phyloP scores from a whole-genome alignment of 1,284 basidiomycete genomes.

The Ganoderma meredithae region DNA sequence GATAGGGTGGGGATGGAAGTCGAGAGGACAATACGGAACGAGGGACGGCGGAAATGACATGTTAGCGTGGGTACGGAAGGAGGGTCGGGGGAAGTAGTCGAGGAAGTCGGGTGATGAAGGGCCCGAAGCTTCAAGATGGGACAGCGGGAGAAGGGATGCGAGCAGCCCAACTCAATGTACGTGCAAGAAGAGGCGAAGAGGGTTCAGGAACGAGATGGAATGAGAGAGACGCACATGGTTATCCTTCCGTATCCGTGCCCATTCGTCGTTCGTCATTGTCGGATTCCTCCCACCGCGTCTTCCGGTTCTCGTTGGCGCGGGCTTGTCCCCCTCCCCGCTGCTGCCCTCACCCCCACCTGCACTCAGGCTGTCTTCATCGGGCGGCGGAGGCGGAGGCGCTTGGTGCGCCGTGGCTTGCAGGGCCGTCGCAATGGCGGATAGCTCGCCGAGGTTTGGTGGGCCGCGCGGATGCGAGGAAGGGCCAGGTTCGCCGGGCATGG shows the following conservation, averaged over 20 bases:
- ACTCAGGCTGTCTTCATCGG: conserved; percentile 7
- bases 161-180: background rate
- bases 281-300: conserved; percentile 46
- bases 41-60: conserved; percentile 10
- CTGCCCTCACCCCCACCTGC: background rate
- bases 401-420: conserved; percentile 28
- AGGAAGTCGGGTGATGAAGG: background rate
- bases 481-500: conserved; percentile 62
- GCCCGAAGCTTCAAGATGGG: background rate
- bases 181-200: background rate
- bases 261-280: conserved; percentile 68
- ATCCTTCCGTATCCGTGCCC: conserved; percentile 83
- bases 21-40: too few species aligned
- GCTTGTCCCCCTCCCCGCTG: conserved; percentile 28
- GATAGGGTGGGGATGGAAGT: too few species aligned
- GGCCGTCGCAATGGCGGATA: conserved; percentile 55
- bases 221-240: conserved; percentile 69
- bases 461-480: conserved; percentile 79
- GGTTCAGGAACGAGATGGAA: background rate
- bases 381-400: conserved; percentile 1
- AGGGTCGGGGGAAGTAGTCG: background rate
- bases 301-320: conserved; percentile 17
- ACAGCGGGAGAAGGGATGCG: background rate
- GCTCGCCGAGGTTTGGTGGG: conserved; percentile 68
- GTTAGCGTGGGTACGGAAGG: conserved; percentile 7